Base-by-base conservation (phyloP, 2,329 filamentous ascomycete species). In the Leptosphaerulina australis region DNA sequence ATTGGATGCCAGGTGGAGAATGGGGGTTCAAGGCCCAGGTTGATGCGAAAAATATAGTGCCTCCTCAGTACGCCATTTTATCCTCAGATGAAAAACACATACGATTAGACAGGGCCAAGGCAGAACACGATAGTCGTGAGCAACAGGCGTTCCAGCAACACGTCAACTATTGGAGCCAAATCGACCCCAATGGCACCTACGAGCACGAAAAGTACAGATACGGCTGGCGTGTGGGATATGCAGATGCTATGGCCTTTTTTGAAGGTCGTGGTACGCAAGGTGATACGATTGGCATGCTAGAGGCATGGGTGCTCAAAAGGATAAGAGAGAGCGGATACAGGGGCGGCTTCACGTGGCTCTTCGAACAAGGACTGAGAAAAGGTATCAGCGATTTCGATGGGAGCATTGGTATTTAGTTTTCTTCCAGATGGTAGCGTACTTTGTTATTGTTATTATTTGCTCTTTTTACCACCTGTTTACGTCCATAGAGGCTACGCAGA, bases 1-100 rank as follows among this genome's bases (percentile, higher is more conserved):
- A 82, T 55, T 84, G 82, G 81, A 82, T 82, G 76, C 76, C 78
- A n/a, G 82, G 81, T 10, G 82, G 81, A 10, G 82, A 83, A 64
- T 85, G 83, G 83, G 82, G 82, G 0, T 84, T 85, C 68, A 74
- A 76, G 15, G 74, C 79, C 28, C 80, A 82, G 68, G 76, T 73
- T 7, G 76, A 79, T 17, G 74, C 73, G 17, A 67, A 71, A 2
- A 61, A 59, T 75, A 81, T 26, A 44, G 58, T 28, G 63, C 71
- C 44, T 66, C 80, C 46, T 58, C 58, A 1, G 56, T 81, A 38
- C 49, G 70, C 20, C 11, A 21, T 18, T 14, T 20, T 58, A 17
- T 31, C 50, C 2, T n/a, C 36, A 15, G 45, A 59, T 24, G 55
- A 61, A n/a, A 56, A 48, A 58, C 43, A 25, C 3, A 46, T 55